phyloP scores from a whole-genome alignment of 306 rosid genomes.

The Rosa persica region DNA sequence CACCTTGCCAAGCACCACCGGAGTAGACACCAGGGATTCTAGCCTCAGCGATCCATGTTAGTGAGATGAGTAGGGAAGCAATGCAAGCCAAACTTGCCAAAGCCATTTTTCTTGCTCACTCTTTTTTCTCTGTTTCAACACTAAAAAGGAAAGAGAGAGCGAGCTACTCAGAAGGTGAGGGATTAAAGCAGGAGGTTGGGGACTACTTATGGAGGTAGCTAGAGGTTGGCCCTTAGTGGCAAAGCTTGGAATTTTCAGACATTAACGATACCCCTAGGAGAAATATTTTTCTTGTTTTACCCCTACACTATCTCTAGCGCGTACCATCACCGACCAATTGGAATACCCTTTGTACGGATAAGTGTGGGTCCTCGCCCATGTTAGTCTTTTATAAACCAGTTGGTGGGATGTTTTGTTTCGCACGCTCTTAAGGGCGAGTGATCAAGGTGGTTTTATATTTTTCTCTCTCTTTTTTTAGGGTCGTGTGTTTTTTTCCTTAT shows the following conservation, averaged over 20 bases:
- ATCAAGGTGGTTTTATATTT: neutral
- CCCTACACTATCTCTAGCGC: neutral
- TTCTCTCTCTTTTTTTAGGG: neutral
- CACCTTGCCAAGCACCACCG: slow-evolving; percentile 70
- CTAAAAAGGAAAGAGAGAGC: no score
- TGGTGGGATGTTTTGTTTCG: neutral
- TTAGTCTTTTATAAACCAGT: neutral
- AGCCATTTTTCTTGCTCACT: slow-evolving; percentile 35
- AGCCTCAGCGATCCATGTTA: slow-evolving; percentile 48
- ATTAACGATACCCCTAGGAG: neutral
- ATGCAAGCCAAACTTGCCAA: slow-evolving; percentile 30
- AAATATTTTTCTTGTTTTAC: neutral
- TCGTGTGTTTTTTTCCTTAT: neutral
- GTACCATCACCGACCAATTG: slow-evolving; percentile 34
- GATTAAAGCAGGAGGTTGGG: slow-evolving; percentile 19
- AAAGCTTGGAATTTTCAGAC: slow-evolving; percentile 28
- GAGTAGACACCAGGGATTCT: slow-evolving; percentile 75
- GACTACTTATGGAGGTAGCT: slow-evolving; percentile 64
- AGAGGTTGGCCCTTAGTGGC: slow-evolving; percentile 13
- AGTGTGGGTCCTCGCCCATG: slow-evolving; percentile 29
- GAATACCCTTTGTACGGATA: slow-evolving; percentile 21
- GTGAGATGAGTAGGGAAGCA: slow-evolving; percentile 38
- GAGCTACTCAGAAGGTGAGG: slow-evolving; percentile 29
- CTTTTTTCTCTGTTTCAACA: neutral
- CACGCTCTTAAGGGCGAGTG: slow-evolving; percentile 15